A percentile compares a stretch with the other conserved stretches of the same genome.
Conservation (phyloP, 768 basidiomycete genomes). For the Agrocybe praecox region DNA sequence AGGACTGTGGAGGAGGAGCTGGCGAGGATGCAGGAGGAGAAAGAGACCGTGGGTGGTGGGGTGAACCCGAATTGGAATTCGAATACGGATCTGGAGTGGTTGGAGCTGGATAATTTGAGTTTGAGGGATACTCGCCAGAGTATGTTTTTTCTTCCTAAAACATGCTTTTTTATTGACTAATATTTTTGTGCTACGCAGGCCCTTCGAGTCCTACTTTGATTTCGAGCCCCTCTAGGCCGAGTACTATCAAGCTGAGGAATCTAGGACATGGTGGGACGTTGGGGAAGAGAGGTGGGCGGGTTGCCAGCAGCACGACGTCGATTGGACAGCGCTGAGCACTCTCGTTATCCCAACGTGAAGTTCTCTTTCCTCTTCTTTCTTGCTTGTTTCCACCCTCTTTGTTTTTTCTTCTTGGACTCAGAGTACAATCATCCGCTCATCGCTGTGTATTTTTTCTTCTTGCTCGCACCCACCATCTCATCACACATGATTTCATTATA, state of each 20-base stretch:
- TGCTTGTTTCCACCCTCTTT: not conserved
- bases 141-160: too few relatives aligned
- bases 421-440: too few relatives aligned
- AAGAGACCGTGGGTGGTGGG: not conserved
- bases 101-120: not conserved
- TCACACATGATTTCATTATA: too few relatives aligned
- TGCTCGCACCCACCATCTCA: too few relatives aligned
- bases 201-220: not conserved
- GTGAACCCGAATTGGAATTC: not conserved
- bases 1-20: conserved; percentile 12
- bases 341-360: too few relatives aligned
- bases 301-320: not conserved
- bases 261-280: not conserved
- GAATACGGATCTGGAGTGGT: not conserved
- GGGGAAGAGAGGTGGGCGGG: not conserved
- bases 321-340: too few relatives aligned
- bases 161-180: too few relatives aligned
- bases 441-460: too few relatives aligned
- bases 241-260: not conserved
- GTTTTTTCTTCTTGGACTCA: not conserved
- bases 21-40: conserved; percentile 9
- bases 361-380: too few relatives aligned
- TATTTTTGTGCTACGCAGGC: not conserved
- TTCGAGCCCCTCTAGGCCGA: not conserved
- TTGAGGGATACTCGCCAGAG: too few relatives aligned